phyloP scores from a whole-genome alignment of 2,329 filamentous ascomycete species.

The Purpureocillium lavendulum region DNA sequence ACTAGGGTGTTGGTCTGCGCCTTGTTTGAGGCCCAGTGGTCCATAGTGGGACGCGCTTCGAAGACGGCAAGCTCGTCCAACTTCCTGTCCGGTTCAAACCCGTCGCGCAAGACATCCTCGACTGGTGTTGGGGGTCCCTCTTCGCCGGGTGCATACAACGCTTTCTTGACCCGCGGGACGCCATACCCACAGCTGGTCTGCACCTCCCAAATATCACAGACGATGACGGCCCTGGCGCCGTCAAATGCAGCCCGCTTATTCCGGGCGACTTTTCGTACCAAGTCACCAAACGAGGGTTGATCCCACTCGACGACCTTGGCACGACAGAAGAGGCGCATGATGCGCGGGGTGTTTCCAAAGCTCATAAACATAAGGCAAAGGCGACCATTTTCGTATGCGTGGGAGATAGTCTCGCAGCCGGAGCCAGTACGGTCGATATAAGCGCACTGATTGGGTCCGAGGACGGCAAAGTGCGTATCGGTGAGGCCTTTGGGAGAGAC shows the following conservation, averaged over 20 bases:
- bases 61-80: conserved; percentile 33
- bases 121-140: conserved; percentile 10
- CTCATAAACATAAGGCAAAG: conserved; percentile 68
- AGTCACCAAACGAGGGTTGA: conserved; percentile 34
- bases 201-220: conserved; percentile 54
- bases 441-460: conserved; percentile 49
- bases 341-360: conserved; percentile 50
- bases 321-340: conserved; percentile 55
- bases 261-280: conserved; percentile 34
- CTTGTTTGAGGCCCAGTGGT: conserved; percentile 39
- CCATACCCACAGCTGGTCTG: conserved; percentile 61
- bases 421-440: conserved; percentile 71
- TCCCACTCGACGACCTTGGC: conserved; percentile 53
- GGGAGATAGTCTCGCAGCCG: conserved; percentile 67
- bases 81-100: conserved; percentile 11
- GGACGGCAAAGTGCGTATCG: conserved; percentile 51
- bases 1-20: conserved; percentile 39
- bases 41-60: conserved; percentile 47
- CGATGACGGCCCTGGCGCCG: conserved; percentile 51
- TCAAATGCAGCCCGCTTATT: conserved; percentile 28
- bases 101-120: conserved; percentile 16
- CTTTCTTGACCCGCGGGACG: conserved; percentile 44
- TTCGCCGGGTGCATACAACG: conserved; percentile 22
- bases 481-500: conserved; percentile 67
- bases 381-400: conserved; percentile 69